Evolutionary conservation across 139 green algal species (phyloP).

Genomic region (Auxenochlorella pyrenoidosa): DNA sequence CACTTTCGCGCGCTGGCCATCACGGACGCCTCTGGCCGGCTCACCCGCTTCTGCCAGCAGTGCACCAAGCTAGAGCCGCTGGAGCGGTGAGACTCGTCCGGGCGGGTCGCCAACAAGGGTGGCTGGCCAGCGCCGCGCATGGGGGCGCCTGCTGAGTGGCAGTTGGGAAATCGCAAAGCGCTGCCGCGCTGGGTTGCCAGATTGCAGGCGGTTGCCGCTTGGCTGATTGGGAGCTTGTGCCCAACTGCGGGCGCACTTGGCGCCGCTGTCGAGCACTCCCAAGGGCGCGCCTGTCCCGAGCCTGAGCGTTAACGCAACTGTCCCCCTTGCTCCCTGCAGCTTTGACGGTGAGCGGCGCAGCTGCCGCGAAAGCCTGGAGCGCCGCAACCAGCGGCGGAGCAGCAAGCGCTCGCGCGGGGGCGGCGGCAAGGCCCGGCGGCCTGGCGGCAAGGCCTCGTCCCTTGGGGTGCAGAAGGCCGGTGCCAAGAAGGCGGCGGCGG

Average conservation of each 20-base stretch:
- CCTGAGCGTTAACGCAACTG: too few species aligned
- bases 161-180: too few species aligned
- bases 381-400: slow-evolving; percentile 10
- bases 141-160: too few species aligned
- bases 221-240: too few species aligned
- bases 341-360: slow-evolving; percentile 28
- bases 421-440: background rate
- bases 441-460: too few species aligned
- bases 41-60: slow-evolving; percentile 33
- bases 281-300: background rate
- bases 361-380: slow-evolving; percentile 20
- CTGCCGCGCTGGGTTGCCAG: too few species aligned
- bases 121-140: too few species aligned
- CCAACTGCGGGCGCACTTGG: too few species aligned
- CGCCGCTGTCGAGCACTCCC: too few species aligned
- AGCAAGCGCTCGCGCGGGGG: background rate
- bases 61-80: slow-evolving; percentile 36
- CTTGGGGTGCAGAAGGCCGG: background rate
- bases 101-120: too few species aligned
- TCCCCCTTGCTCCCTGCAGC: too few species aligned
- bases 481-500: background rate
- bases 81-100: background rate
- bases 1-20: slow-evolving; percentile 20
- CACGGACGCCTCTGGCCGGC: background rate
- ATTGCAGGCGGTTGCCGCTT: background rate